These are phyloP conservation scores for Penicillium herquei DNA, from an alignment of 495 filamentous ascomycete genomes.

Conservation along the genomic window DNA sequence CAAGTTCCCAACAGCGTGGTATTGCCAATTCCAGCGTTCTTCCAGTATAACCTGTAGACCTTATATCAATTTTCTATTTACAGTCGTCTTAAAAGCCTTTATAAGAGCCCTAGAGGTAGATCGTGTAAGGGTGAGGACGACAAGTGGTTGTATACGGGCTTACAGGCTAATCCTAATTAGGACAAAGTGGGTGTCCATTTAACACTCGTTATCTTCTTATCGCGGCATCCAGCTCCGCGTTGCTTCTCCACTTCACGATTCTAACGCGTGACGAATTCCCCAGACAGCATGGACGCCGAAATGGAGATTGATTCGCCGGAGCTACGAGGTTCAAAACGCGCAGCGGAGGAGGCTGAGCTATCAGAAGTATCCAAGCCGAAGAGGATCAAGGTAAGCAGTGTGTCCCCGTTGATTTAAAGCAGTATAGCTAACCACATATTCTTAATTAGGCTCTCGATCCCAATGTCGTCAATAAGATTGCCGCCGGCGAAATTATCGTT, in stretches of 20 bases:
- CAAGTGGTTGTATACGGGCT: no score
- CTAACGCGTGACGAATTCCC: slow-evolving; percentile 5
- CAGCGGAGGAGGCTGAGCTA: slow-evolving; percentile 49
- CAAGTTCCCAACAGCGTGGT: no score
- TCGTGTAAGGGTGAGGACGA: no score
- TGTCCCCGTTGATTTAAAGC: neutral
- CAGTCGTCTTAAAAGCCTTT: no score
- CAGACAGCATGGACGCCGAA: slow-evolving; percentile 36
- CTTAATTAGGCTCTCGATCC: slow-evolving; percentile 72
- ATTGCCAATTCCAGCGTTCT: no score
- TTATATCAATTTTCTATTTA: no score
- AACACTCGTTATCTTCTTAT: slow-evolving; percentile 20
- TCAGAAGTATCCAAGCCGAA: slow-evolving; percentile 50
- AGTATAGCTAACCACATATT: neutral
- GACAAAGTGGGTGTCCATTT: no score
- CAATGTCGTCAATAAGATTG: slow-evolving; percentile 98
- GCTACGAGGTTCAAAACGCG: slow-evolving; percentile 62
- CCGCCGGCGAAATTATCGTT: slow-evolving; percentile 98
- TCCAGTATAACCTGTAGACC: no score
- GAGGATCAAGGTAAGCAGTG: slow-evolving; percentile 57
- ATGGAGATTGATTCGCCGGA: slow-evolving; percentile 45
- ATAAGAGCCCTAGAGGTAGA: no score
- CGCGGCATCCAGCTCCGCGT: slow-evolving; percentile 13
- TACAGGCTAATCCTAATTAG: no score
- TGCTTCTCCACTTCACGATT: slow-evolving; percentile 20